These are phyloP conservation scores for Flaveria ramosissima DNA, from an alignment of 129 eudicot genomes.

Conservation along the genomic window DNA sequence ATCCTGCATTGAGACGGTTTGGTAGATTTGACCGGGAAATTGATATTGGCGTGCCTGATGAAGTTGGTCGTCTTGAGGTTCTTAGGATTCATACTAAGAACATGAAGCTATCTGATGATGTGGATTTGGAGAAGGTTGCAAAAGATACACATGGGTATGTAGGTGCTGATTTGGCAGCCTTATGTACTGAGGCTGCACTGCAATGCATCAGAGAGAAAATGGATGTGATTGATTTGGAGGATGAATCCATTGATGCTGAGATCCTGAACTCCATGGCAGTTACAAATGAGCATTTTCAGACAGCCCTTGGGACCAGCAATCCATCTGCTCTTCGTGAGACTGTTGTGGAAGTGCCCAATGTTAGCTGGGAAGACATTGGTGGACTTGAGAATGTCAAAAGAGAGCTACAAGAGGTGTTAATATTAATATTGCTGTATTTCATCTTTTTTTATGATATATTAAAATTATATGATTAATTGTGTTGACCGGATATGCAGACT, in stretches of 20 bases:
- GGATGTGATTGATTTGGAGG: conserved; percentile 74
- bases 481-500: conserved; percentile 50
- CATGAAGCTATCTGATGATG: conserved; percentile 83
- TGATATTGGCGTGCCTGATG: conserved; percentile 68
- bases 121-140: conserved; percentile 78
- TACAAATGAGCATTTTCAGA: conserved; percentile 61
- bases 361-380: conserved; percentile 68
- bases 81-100: conserved; percentile 61
- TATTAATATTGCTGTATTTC: not conserved
- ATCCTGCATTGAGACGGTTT: conserved; percentile 86
- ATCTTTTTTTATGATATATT: not conserved
- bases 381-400: conserved; percentile 90
- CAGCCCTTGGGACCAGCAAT: conserved; percentile 70
- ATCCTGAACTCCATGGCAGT: conserved; percentile 70
- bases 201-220: conserved; percentile 74
- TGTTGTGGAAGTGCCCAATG: conserved; percentile 83
- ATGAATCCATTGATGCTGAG: conserved; percentile 70
- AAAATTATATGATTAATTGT: not conserved
- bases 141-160: conserved; percentile 94
- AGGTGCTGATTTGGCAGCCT: conserved; percentile 92
- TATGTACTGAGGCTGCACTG: conserved; percentile 77
- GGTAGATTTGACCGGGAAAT: conserved; percentile 71
- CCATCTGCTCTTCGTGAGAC: conserved; percentile 77
- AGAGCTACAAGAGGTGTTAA: conserved; percentile 74
- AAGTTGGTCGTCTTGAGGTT: conserved; percentile 59